These are phyloP conservation scores for Paxillus rubicundulus DNA, from an alignment of 768 basidiomycete species.

Conservation along the genomic window DNA sequence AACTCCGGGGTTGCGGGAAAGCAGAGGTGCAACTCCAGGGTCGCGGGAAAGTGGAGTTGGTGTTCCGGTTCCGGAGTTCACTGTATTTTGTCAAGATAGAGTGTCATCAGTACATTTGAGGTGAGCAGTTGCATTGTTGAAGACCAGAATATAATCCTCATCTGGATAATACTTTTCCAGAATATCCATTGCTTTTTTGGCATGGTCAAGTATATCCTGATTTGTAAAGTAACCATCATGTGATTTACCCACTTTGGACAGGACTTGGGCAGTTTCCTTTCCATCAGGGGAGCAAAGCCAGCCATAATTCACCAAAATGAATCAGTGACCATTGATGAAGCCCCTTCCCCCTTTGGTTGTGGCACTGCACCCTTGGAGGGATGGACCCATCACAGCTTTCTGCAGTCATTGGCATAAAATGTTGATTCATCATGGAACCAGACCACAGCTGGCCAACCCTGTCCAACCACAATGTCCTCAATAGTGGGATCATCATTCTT, in stretches of 20 bases:
- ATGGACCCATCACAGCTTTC: slow-evolving; percentile 26
- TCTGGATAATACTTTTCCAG: too few relatives aligned
- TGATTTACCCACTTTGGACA: too few relatives aligned
- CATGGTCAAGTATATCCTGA: too few relatives aligned
- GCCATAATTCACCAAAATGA: slow-evolving; percentile 34
- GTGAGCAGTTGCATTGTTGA: too few relatives aligned
- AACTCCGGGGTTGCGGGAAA: too few relatives aligned
- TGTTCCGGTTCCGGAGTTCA: too few relatives aligned
- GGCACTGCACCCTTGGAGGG: slow-evolving; percentile 12
- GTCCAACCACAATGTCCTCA: slow-evolving; percentile 15
- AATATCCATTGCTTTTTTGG: too few relatives aligned
- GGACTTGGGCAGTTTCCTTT: slow-evolving; percentile 9
- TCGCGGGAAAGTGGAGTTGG: too few relatives aligned
- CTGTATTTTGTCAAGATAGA: too few relatives aligned
- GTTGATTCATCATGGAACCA: slow-evolving; percentile 41
- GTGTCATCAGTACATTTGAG: slow-evolving; percentile 19
- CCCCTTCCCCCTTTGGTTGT: too few relatives aligned
- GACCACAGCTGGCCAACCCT: slow-evolving; percentile 6
- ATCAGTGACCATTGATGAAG: slow-evolving; percentile 38
- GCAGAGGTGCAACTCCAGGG: too few relatives aligned
- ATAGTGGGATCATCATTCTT: slow-evolving; percentile 32
- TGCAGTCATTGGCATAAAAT: slow-evolving; percentile 39
- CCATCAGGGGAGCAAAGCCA: slow-evolving; percentile 27
- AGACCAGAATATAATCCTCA: slow-evolving; percentile 27
- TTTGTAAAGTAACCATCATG: too few relatives aligned